These are phyloP conservation scores for Dactylellina drechsleri DNA, from an alignment of 2,329 filamentous ascomycete genomes.

Conservation along the genomic window DNA sequence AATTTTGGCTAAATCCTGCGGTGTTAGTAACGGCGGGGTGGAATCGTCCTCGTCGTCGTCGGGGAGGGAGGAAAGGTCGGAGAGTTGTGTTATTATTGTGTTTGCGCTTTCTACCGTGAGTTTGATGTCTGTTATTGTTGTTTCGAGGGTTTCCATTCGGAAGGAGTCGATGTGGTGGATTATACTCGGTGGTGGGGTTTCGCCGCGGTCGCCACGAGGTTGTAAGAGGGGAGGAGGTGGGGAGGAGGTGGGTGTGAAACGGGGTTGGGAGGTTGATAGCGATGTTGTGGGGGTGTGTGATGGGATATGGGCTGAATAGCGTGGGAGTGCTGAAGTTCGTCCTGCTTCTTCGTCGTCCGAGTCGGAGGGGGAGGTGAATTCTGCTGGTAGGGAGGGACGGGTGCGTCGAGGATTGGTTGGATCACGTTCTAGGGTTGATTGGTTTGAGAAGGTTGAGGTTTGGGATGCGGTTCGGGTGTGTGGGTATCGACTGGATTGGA, in stretches of 20 bases:
- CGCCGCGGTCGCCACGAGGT: not conserved
- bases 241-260: constrained; percentile 47
- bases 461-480: constrained; percentile 36
- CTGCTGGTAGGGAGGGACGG: constrained; percentile 3
- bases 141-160: constrained; percentile 53
- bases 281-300: constrained; percentile 40
- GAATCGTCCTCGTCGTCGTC: constrained; percentile 42
- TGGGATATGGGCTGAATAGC: constrained; percentile 33
- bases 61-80: constrained; percentile 37
- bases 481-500: too few species aligned
- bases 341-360: constrained; percentile 42
- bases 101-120: constrained; percentile 46
- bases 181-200: constrained; percentile 43
- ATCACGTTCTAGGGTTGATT: constrained; percentile 23
- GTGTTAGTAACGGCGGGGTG: constrained; percentile 32
- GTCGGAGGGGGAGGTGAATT: constrained; percentile 5
- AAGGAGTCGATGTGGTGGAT: constrained; percentile 54
- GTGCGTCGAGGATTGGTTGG: not conserved
- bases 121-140: constrained; percentile 45
- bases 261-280: constrained; percentile 35
- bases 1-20: constrained; percentile 45
- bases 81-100: constrained; percentile 48
- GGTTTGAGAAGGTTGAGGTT: constrained; percentile 12
- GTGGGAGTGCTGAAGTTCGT: constrained; percentile 24
- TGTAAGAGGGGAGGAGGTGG: constrained; percentile 4